A percentile compares a stretch with the other conserved stretches of the same genome.
phyloP scores from a whole-genome alignment of 371 early-diverging fungal genomes.

The Circinella minor region DNA sequence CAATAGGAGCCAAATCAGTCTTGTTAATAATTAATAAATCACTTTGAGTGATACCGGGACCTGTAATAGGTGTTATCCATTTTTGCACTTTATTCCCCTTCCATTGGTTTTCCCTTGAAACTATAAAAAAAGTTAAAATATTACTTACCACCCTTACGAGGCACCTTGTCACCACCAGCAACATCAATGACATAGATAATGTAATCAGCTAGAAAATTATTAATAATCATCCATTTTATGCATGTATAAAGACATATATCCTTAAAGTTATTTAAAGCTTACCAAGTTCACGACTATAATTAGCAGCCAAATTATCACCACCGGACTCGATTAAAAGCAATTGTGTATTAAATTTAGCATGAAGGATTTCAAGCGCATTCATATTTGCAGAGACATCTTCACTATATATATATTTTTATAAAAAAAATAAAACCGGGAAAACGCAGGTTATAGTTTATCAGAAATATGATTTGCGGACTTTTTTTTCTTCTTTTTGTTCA shows the following conservation, averaged over 20 bases:
- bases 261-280: conserved; percentile 15
- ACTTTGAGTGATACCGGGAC: conserved; percentile 94
- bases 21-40: conserved; percentile 94
- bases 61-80: conserved; percentile 13
- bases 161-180: conserved; percentile 94
- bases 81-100: not conserved
- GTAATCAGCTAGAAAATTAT: conserved; percentile 75
- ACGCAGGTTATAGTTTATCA: not conserved
- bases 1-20: conserved; percentile 88
- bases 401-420: conserved; percentile 37
- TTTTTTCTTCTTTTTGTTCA: not conserved
- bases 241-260: not conserved
- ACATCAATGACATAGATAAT: conserved; percentile 97
- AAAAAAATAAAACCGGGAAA: not conserved
- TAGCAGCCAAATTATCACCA: conserved; percentile 94
- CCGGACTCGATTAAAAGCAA: conserved; percentile 90
- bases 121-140: not conserved
- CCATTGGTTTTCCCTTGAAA: not conserved
- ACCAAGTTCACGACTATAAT: conserved; percentile 73
- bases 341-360: conserved; percentile 81
- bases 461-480: not conserved
- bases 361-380: conserved; percentile 87
- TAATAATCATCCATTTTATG: no score
- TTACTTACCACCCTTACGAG: conserved; percentile 74
- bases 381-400: conserved; percentile 96